phyloP scores from a whole-genome alignment of 495 filamentous ascomycete species.

The Daldinia childiae region DNA sequence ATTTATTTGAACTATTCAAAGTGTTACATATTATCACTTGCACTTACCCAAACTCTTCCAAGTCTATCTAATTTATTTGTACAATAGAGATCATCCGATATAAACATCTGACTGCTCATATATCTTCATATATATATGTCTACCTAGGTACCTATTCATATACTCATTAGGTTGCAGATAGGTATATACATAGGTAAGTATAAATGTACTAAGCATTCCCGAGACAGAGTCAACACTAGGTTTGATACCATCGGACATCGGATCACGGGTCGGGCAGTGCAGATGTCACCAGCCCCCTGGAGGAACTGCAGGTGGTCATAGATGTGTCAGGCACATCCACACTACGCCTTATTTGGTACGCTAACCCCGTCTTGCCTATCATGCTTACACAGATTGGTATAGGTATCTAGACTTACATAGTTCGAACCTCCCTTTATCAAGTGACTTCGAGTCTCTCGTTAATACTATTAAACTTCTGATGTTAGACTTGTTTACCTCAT shows the following conservation, averaged over 20 bases:
- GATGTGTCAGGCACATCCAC: conserved; percentile 28
- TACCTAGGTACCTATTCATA: too few relatives aligned
- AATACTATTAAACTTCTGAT: too few relatives aligned
- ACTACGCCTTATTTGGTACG: conserved; percentile 21
- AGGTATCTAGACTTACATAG: too few relatives aligned
- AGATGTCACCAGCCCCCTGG: conserved; percentile 4
- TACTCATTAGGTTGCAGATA: too few relatives aligned
- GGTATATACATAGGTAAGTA: too few relatives aligned
- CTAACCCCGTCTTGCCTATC: neutral
- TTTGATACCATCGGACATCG: neutral
- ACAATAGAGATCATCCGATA: neutral
- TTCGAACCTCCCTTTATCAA: too few relatives aligned
- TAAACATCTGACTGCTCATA: neutral
- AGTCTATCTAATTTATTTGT: neutral
- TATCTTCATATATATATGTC: too few relatives aligned
- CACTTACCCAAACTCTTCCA: neutral
- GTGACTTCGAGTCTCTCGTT: too few relatives aligned
- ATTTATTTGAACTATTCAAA: too few relatives aligned
- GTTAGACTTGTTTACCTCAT: too few relatives aligned
- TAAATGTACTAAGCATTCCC: neutral
- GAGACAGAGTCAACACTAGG: neutral
- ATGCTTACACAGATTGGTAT: too few relatives aligned
- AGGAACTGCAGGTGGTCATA: conserved; percentile 10
- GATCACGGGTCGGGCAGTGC: conserved; percentile 8
- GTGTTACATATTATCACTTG: too few relatives aligned